These are phyloP conservation scores for Coemansia sp. DNA, from an alignment of 192 early-diverging fungal genomes.

Conservation along the genomic window DNA sequence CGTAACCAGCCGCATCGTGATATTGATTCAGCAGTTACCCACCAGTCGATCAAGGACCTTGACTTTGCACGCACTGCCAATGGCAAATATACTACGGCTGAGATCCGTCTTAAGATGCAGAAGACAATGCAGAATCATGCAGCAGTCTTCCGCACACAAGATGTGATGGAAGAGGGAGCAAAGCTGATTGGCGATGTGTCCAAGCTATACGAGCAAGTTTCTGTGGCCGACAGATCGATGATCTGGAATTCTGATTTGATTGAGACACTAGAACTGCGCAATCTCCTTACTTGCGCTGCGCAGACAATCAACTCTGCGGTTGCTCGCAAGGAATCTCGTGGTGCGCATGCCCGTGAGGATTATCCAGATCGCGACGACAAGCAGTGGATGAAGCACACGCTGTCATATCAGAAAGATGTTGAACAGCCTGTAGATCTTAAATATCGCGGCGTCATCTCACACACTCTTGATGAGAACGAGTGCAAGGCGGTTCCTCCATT, in stretches of 20 bases:
- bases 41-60: constrained; percentile 88
- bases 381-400: constrained; percentile 98
- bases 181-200: constrained; percentile 82
- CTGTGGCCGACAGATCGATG: constrained; percentile 86
- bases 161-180: constrained; percentile 85
- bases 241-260: constrained; percentile 99
- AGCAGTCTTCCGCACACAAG: constrained; percentile 94
- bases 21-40: constrained; percentile 81
- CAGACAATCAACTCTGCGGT: constrained; percentile 91
- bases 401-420: constrained; percentile 88
- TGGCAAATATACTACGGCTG: constrained; percentile 77
- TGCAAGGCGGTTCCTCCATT: constrained; percentile 88
- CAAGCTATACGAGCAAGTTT: constrained; percentile 75
- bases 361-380: constrained; percentile 84
- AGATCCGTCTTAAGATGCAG: constrained; percentile 93
- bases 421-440: constrained; percentile 71
- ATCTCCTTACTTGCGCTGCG: constrained; percentile 90
- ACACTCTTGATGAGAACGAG: constrained; percentile 91
- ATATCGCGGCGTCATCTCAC: constrained; percentile 78
- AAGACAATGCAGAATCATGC: constrained; percentile 97
- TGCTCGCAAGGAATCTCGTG: constrained; percentile 95
- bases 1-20: constrained; percentile 84
- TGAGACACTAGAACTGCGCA: constrained; percentile 97
- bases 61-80: constrained; percentile 88
- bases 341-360: constrained; percentile 98